Percentiles rank a stretch among this genome's conserved stretches.
Evolutionary conservation across 257 asterid species (phyloP).

Genomic region (Solanum dulcamara): DNA sequence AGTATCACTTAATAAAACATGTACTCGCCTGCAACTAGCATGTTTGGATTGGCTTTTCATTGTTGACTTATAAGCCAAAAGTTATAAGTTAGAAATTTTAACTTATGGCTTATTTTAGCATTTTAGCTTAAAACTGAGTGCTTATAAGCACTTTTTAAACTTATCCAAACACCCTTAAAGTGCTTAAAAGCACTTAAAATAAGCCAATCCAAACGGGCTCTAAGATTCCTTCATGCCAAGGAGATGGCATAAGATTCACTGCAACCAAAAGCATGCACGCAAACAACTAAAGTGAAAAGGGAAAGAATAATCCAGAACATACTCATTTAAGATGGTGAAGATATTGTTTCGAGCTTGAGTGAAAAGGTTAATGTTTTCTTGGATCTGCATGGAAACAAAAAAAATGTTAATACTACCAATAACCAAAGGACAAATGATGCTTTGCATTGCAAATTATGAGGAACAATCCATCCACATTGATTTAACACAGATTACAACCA

Average conservation of each 20-base stretch:
- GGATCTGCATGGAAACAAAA: constrained; percentile 34
- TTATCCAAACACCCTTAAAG: too few species aligned
- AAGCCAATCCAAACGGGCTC: too few species aligned
- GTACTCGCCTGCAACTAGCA: background rate
- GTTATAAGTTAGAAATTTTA: too few species aligned
- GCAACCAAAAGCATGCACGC: background rate
- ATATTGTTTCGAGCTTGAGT: constrained; percentile 63
- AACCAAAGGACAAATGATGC: background rate
- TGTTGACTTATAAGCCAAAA: too few species aligned
- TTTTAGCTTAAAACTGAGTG: too few species aligned
- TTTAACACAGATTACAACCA: constrained; percentile 1
- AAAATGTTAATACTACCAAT: background rate
- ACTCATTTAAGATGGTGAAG: constrained; percentile 62
- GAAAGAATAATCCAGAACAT: constrained; percentile 11
- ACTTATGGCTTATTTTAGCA: too few species aligned
- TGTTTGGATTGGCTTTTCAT: too few species aligned
- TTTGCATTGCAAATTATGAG: background rate
- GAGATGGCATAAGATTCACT: background rate
- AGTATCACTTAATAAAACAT: background rate
- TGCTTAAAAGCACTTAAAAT: too few species aligned
- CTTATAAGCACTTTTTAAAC: too few species aligned
- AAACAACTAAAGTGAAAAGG: background rate
- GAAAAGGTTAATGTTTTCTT: constrained; percentile 62
- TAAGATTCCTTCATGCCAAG: background rate
- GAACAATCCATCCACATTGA: background rate